Evolutionary conservation across 306 rosid species (phyloP), one percentile per base, ranked within the genome.

Genomic region (Sesbania bispinosa): DNA sequence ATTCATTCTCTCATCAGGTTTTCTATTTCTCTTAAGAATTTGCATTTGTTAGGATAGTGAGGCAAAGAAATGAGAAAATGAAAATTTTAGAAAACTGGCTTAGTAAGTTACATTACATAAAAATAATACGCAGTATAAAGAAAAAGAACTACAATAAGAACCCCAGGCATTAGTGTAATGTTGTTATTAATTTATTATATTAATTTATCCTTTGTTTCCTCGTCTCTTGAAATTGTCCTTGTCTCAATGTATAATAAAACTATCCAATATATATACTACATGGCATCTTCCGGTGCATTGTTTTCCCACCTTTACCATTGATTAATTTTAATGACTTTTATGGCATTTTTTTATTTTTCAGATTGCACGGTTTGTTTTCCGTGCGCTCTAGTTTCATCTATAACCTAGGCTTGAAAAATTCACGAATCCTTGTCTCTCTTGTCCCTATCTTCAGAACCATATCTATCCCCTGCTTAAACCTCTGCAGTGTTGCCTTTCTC

Each of bases 1-100:
- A 95, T 82, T 89, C 99, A 58, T 95, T 95, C 85, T 66, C 92
- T 74, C 99, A 95, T 79, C 99, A 95, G 99, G 99, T 94, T 76
- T 70, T 65, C 50, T 23, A 60, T 79, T 71, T 52, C 36, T 51
- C 71, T 42, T 53, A 6, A 53, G 61, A 67, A 67, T 43, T 57
- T 73, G 30, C 43, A n/a, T 38, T 30, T 36, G 39, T 24, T 51
- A n/a, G n/a, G n/a, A n/a, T 51, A 45, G 18, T 45, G 16, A 76
- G 55, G 14, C 43, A 4, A 59, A 71, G 10, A 43, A 74, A 79
- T 48, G 24, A 53, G 10, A 63, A 46, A 42, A 42, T 45, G 53
- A 13, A 41, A 33, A 7, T 15, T 41, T 62, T 41, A 6, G 19
- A 67, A 39, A 52, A 69, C 13, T 57, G 24, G 43, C 29, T 26